A percentile compares a stretch with the other conserved stretches of the same genome.
Conservation (phyloP, 2,329 filamentous ascomycete genomes). For the Colletotrichum paranaense region DNA sequence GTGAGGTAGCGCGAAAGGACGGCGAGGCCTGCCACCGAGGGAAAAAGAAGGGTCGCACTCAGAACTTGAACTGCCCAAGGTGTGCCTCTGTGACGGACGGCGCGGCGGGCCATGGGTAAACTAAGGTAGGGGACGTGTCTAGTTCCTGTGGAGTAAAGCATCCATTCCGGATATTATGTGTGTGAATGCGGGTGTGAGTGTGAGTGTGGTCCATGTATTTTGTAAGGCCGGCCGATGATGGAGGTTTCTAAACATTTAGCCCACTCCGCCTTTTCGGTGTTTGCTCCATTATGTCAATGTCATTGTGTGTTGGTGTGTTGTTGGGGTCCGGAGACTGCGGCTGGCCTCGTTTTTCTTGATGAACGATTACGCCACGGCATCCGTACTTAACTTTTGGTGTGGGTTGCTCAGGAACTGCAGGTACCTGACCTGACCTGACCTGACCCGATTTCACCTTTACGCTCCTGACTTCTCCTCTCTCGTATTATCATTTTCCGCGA, state of each 20-base stretch:
- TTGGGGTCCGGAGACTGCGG: neutral
- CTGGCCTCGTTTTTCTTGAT: neutral
- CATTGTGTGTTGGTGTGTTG: too few relatives aligned
- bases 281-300: neutral
- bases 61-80: neutral
- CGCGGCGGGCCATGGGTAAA: neutral
- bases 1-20: neutral
- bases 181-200: too few relatives aligned
- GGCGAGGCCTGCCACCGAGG: neutral
- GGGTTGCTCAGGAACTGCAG: neutral
- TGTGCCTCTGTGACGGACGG: neutral
- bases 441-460: too few relatives aligned
- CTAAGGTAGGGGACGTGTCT: constrained; percentile 1
- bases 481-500: constrained; percentile 6
- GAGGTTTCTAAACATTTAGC: neutral
- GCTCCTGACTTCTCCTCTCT: constrained; percentile 15
- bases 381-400: neutral
- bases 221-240: neutral
- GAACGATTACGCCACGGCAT: constrained; percentile 13
- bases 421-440: neutral
- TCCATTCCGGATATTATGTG: neutral
- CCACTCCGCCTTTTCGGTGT: neutral
- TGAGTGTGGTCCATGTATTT: too few relatives aligned
- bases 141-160: neutral
- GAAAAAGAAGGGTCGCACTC: neutral